Percentiles rank a stretch among this genome's conserved stretches.
Evolutionary conservation across 495 filamentous ascomycete genomes (phyloP).

Genomic region (Viridothelium virens): DNA sequence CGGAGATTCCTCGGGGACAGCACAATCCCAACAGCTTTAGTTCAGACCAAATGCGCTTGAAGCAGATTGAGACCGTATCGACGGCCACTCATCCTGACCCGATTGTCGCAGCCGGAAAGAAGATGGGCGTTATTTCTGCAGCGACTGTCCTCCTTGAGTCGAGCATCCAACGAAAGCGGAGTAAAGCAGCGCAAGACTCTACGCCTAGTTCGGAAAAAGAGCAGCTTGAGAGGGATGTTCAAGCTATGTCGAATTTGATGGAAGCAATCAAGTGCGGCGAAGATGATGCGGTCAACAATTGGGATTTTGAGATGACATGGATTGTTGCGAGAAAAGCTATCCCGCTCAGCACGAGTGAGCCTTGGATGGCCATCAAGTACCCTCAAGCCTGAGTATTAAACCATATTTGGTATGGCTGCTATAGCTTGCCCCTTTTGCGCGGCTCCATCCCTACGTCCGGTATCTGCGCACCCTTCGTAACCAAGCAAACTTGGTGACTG

Average conservation of each 20-base stretch:
- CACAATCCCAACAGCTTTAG: not conserved
- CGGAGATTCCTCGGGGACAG: not conserved
- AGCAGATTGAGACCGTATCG: not conserved
- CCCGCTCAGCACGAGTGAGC: not conserved
- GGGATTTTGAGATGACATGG: not conserved
- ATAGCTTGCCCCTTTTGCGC: not conserved
- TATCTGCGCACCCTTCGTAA: not conserved
- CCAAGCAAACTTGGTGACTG: not conserved
- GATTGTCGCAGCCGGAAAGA: not conserved
- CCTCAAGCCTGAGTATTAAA: not conserved
- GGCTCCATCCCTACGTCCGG: not conserved
- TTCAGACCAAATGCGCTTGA: not conserved
- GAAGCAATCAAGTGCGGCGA: not conserved
- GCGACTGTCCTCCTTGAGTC: not conserved
- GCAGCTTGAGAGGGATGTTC: conserved; percentile 3
- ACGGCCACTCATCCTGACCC: not conserved
- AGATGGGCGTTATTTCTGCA: not conserved
- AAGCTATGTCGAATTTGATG: not conserved
- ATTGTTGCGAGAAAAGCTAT: not conserved
- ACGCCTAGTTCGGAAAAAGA: not conserved
- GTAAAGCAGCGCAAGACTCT: not conserved
- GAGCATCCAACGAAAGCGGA: not conserved
- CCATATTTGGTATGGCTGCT: not conserved
- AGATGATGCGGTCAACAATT: not conserved
- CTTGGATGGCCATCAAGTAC: not conserved